phyloP scores from a whole-genome alignment of 2,329 filamentous ascomycete genomes.

The Scorias spongiosa region DNA sequence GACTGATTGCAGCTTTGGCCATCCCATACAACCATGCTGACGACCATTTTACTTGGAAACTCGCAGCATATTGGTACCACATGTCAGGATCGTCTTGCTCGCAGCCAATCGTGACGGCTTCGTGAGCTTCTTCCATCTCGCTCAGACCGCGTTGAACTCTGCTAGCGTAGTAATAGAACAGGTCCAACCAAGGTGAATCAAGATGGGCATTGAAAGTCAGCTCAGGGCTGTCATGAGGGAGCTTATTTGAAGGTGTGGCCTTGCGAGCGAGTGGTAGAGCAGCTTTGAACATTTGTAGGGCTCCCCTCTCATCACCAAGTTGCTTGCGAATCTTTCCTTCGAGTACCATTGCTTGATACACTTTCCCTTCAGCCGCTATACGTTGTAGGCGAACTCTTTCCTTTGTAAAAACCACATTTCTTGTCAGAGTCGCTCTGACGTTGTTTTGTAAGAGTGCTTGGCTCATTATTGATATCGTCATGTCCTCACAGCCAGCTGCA shows the following conservation, averaged over 20 bases:
- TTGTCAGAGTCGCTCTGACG: neutral
- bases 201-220: constrained; percentile 2
- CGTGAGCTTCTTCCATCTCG: constrained; percentile 12
- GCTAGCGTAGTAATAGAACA: constrained; percentile 10
- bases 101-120: constrained; percentile 21
- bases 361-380: constrained; percentile 8
- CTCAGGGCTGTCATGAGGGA: constrained; percentile 5
- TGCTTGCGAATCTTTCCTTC: constrained; percentile 14
- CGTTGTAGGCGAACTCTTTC: constrained; percentile 4
- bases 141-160: constrained; percentile 3
- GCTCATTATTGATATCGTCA: neutral
- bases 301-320: constrained; percentile 11
- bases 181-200: constrained; percentile 18
- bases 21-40: constrained; percentile 28
- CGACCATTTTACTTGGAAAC: constrained; percentile 12
- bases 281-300: constrained; percentile 12
- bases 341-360: constrained; percentile 15
- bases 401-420: neutral
- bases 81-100: constrained; percentile 29
- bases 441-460: neutral
- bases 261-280: constrained; percentile 11
- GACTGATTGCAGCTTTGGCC: constrained; percentile 29
- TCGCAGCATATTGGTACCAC: constrained; percentile 22
- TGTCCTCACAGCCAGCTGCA: neutral
- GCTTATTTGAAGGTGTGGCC: constrained; percentile 1